Base-by-base conservation (phyloP, 2,329 filamentous ascomycete species). In the Byssothecium circinans region DNA sequence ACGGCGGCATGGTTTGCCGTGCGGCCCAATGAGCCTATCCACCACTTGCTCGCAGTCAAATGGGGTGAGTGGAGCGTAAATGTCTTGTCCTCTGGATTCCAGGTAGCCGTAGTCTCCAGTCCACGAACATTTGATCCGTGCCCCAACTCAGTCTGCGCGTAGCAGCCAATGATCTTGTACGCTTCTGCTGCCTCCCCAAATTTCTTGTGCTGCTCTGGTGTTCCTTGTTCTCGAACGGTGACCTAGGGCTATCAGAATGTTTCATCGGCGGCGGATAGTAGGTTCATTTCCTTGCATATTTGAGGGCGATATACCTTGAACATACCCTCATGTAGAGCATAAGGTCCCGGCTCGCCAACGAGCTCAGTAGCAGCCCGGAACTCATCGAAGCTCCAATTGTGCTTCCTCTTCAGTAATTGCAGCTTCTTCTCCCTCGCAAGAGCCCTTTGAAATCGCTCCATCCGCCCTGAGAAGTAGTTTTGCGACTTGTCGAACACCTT, bases 31-130 rank as follows among this genome's bases (percentile, higher is more conserved):
- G 86, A 88, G 1, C 88, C 88, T 58, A 90, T 90, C 88, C 88
- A 91, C 87, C 87, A 92, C 66, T 92, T 92, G 27, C 85, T 86
- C 0, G 87, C 81, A 1, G 88, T 91, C 46, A 91, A 76, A 52
- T 83, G 78, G 8, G 88, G 88, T 0, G 86, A 89, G 70, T 91
- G 83, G 29, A 91, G 77, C 12, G 78, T 85, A 61, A 91, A 91
- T 2, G 84, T 88, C 77, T 88, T 86, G 69, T 89, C 85, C 4
- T 84, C 75, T 0, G 81, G 74, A 61, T 88, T 86, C 86, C 86
- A 91, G 0, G 83, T 89, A 1, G 86, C 86, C 0, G 82, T 86
- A 0, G 85, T 88, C 71, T 89, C 85, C 11, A 89, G 75, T 11
- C 67, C 64, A 41, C 67, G 62, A 12, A 68, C 88, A 57, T 91